These are phyloP conservation scores for Ophiostoma australiae DNA, from an alignment of 2,329 filamentous ascomycete genomes.

Conservation along the genomic window DNA sequence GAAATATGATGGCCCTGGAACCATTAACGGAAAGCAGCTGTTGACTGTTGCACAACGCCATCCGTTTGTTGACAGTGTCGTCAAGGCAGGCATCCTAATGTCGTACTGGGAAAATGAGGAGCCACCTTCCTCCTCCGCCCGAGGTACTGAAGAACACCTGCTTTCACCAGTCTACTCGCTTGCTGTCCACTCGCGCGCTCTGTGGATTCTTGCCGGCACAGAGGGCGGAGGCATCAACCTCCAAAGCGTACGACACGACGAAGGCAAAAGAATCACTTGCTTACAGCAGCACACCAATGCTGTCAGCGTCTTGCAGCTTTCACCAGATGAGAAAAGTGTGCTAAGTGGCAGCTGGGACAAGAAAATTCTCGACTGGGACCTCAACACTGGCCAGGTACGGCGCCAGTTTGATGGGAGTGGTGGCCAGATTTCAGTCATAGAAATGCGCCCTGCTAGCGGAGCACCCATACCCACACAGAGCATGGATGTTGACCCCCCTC, in stretches of 20 bases:
- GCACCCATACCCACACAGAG: constrained; percentile 66
- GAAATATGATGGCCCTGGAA: constrained; percentile 93
- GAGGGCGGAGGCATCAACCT: constrained; percentile 91
- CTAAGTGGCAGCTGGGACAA: constrained; percentile 97
- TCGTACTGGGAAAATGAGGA: constrained; percentile 99
- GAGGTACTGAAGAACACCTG: constrained; percentile 53
- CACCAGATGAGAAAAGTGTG: constrained; percentile 79
- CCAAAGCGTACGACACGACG: constrained; percentile 88
- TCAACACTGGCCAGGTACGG: constrained; percentile 75
- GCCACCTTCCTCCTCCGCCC: constrained; percentile 41
- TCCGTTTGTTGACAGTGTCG: constrained; percentile 94
- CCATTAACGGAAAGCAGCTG: constrained; percentile 88
- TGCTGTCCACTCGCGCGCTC: constrained; percentile 79
- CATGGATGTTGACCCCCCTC: constrained; percentile 52
- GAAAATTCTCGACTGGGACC: constrained; percentile 86
- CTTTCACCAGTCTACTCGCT: constrained; percentile 93
- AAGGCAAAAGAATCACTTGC: constrained; percentile 80
- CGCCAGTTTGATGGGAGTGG: constrained; percentile 72
- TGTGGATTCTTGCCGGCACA: constrained; percentile 87
- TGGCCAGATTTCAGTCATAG: constrained; percentile 81
- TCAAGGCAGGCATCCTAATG: constrained; percentile 88
- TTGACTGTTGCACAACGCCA: constrained; percentile 93
- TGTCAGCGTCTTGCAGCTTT: constrained; percentile 78
- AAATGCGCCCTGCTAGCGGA: constrained; percentile 72
- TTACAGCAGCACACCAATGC: constrained; percentile 83